Evolutionary conservation across 768 basidiomycete genomes (phyloP).

Genomic region (Lyophyllum decastes): DNA sequence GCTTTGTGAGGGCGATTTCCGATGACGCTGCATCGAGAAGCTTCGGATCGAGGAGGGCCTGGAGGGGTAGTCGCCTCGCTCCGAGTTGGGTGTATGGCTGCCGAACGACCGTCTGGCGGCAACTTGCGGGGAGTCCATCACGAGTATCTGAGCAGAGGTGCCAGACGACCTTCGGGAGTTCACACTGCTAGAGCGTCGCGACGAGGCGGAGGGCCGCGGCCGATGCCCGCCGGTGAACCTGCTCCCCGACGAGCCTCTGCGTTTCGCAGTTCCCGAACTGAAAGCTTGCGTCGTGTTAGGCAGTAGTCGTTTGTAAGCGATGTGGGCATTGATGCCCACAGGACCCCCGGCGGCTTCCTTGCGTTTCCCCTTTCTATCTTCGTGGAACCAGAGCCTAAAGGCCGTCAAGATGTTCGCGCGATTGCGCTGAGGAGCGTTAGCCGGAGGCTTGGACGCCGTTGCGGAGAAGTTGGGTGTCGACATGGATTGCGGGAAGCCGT

Average conservation of each 20-base stretch:
- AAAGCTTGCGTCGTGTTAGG: conserved; percentile 10
- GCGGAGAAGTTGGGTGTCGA: conserved; percentile 43
- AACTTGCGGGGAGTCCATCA: conserved; percentile 64
- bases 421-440: conserved; percentile 48
- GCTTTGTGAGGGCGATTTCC: conserved; percentile 76
- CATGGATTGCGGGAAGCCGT: conserved; percentile 42
- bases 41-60: conserved; percentile 88
- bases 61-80: conserved; percentile 75
- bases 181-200: conserved; percentile 87
- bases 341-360: conserved; percentile 41
- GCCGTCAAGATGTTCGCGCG: conserved; percentile 81
- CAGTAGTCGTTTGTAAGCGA: conserved; percentile 24
- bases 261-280: conserved; percentile 44
- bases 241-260: conserved; percentile 38
- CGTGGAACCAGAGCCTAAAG: conserved; percentile 91
- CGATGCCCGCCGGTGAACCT: conserved; percentile 46
- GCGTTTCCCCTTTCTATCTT: conserved; percentile 86
- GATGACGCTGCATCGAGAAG: conserved; percentile 64
- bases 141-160: conserved; percentile 47
- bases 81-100: conserved; percentile 86
- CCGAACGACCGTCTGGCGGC: conserved; percentile 73
- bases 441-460: conserved; percentile 13
- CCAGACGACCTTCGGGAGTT: conserved; percentile 77
- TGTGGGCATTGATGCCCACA: conserved; percentile 24
- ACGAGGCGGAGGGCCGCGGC: conserved; percentile 74